Percentiles rank a stretch among this genome's conserved stretches.
phyloP scores from a whole-genome alignment of 257 asterid genomes.

The Petunia axillaris region DNA sequence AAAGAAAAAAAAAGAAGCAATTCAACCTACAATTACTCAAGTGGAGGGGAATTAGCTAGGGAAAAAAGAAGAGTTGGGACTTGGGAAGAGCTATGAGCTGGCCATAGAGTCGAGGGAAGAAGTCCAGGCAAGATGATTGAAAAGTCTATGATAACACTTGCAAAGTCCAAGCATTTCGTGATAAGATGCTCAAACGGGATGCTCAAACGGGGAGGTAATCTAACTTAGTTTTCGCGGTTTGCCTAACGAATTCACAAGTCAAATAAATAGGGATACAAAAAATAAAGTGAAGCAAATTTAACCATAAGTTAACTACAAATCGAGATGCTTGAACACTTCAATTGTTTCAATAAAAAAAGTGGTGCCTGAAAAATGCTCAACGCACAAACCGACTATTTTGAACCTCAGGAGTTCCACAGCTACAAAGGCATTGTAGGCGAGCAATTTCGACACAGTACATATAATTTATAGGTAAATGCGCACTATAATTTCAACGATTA shows the following conservation, averaged over 20 bases:
- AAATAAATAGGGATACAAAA: neutral
- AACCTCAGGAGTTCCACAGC: neutral
- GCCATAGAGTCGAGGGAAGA: neutral
- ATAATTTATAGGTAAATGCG: too few species aligned
- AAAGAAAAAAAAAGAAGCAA: neutral
- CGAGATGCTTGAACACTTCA: neutral
- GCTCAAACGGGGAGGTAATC: neutral
- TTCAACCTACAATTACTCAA: slow-evolving; percentile 6
- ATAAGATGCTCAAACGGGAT: neutral
- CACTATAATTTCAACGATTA: too few species aligned
- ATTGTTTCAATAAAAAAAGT: neutral
- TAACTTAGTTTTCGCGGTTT: neutral
- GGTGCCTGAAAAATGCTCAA: neutral
- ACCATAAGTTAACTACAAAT: too few species aligned
- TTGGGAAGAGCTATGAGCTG: neutral
- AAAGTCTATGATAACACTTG: neutral
- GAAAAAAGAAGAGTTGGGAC: neutral
- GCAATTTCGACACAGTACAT: too few species aligned
- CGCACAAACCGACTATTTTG: neutral
- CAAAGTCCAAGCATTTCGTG: neutral
- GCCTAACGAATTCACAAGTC: neutral
- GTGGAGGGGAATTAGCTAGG: neutral
- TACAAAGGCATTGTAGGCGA: neutral
- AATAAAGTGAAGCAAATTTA: neutral
- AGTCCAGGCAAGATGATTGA: neutral